These are phyloP conservation scores for Citrullus mucosospermus DNA, from an alignment of 306 rosid species.

Conservation along the genomic window DNA sequence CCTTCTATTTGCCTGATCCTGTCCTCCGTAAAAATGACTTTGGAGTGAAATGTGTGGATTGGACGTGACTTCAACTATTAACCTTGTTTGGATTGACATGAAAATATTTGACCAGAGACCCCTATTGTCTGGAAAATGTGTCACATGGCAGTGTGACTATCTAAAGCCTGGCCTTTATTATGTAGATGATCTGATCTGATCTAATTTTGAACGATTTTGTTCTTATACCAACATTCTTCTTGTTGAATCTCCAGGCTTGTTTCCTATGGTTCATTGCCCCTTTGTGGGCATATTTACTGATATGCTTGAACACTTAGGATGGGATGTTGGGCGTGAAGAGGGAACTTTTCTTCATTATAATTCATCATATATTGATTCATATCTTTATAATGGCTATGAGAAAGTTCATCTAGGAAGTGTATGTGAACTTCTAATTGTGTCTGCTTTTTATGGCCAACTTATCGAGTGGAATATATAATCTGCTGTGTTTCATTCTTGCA, in stretches of 20 bases:
- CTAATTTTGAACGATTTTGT: not conserved
- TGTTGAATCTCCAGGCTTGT: not conserved
- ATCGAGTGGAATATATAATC: not conserved
- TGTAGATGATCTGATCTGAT: not conserved
- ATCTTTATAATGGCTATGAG: constrained; percentile 3
- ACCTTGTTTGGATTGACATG: not conserved
- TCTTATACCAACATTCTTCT: not conserved
- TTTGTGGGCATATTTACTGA: not conserved
- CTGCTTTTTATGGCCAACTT: not conserved
- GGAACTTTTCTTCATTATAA: constrained; percentile 1
- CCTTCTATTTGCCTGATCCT: not conserved
- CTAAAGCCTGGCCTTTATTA: not conserved
- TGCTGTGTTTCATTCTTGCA: constrained; percentile 19
- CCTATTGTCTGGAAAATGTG: not conserved
- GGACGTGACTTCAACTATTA: not conserved
- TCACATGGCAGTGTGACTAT: not conserved
- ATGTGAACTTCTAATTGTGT: not conserved
- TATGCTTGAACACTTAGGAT: constrained; percentile 1
- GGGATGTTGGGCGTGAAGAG: constrained; percentile 2
- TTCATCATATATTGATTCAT: not conserved
- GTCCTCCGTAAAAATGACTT: not conserved
- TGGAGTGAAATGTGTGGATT: not conserved
- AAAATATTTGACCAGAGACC: not conserved
- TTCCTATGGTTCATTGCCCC: not conserved
- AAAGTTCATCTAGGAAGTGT: constrained; percentile 7